Percentiles rank a stretch among this genome's conserved stretches.
Conservation (phyloP, 345 rosid genomes). For the Adansonia digitata region DNA sequence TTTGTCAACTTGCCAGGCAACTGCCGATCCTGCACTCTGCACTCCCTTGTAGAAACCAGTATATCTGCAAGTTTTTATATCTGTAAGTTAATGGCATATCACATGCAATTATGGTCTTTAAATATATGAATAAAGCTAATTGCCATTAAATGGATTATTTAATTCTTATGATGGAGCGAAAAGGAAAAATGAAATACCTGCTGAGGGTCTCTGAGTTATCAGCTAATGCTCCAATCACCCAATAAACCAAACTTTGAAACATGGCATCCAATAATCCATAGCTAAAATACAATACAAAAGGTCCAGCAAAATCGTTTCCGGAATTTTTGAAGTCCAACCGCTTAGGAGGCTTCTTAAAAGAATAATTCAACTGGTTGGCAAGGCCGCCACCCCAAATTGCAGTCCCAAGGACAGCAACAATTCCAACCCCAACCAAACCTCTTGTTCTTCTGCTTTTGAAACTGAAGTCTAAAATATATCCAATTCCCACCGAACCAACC, state of each 20-base stretch:
- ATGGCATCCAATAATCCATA: constrained; percentile 61
- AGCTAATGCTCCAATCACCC: constrained; percentile 64
- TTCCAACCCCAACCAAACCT: constrained; percentile 47
- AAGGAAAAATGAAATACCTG: constrained; percentile 29
- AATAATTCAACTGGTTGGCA: constrained; percentile 43
- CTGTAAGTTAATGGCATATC: background rate
- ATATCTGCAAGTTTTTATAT: constrained; percentile 31
- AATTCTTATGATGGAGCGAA: background rate
- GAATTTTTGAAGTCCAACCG: constrained; percentile 52
- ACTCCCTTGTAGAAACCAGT: constrained; percentile 65
- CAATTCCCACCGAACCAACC: constrained; percentile 50
- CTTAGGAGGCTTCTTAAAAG: constrained; percentile 15
- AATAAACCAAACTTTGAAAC: constrained; percentile 64
- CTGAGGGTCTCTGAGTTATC: constrained; percentile 65
- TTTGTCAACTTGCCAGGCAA: constrained; percentile 65
- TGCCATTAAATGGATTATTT: too few species aligned
- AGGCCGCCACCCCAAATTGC: constrained; percentile 64
- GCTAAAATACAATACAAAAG: constrained; percentile 49
- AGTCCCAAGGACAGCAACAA: constrained; percentile 46
- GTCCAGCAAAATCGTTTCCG: constrained; percentile 44
- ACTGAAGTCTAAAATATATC: constrained; percentile 51
- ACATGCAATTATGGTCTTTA: background rate
- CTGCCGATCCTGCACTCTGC: constrained; percentile 65
- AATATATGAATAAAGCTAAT: background rate
- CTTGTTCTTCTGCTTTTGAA: constrained; percentile 46